Evolutionary conservation across 176 grass and related monocot species (phyloP).

Genomic region (Cenchrus americanus): DNA sequence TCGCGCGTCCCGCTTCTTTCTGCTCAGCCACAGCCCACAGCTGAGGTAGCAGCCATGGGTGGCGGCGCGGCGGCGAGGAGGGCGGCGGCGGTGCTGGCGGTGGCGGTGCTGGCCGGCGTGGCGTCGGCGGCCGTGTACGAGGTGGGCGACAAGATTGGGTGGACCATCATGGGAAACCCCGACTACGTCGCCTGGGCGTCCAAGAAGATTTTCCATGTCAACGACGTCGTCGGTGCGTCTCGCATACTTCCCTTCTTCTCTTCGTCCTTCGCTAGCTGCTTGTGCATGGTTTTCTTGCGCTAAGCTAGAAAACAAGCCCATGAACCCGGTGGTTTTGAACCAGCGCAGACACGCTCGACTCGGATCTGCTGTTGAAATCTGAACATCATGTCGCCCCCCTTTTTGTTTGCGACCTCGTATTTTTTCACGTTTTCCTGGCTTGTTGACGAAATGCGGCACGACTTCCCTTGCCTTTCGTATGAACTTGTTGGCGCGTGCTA

Average conservation of each 20-base stretch:
- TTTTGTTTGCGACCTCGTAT: too few species aligned
- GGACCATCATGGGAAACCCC: conserved; percentile 57
- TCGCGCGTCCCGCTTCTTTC: neutral
- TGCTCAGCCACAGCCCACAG: neutral
- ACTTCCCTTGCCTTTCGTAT: too few species aligned
- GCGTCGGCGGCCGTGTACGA: conserved; percentile 58
- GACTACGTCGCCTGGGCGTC: conserved; percentile 58
- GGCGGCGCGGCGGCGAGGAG: conserved; percentile 17
- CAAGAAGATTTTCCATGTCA: conserved; percentile 31
- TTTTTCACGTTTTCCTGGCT: too few species aligned
- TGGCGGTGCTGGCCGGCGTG: conserved; percentile 21
- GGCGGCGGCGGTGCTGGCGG: neutral
- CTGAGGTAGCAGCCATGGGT: conserved; percentile 28
- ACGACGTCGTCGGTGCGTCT: conserved; percentile 44
- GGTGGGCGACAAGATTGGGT: conserved; percentile 64
- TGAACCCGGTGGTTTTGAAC: too few species aligned
- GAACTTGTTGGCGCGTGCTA: too few species aligned
- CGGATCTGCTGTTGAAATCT: too few species aligned
- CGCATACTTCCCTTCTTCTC: neutral
- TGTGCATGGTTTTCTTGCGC: too few species aligned
- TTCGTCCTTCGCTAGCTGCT: neutral
- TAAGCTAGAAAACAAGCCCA: too few species aligned
- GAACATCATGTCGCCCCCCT: too few species aligned
- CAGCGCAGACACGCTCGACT: too few species aligned
- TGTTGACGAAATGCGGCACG: too few species aligned